phyloP scores from a whole-genome alignment of 169 alveolate species.

The Cyclospora cayetanensis region DNA sequence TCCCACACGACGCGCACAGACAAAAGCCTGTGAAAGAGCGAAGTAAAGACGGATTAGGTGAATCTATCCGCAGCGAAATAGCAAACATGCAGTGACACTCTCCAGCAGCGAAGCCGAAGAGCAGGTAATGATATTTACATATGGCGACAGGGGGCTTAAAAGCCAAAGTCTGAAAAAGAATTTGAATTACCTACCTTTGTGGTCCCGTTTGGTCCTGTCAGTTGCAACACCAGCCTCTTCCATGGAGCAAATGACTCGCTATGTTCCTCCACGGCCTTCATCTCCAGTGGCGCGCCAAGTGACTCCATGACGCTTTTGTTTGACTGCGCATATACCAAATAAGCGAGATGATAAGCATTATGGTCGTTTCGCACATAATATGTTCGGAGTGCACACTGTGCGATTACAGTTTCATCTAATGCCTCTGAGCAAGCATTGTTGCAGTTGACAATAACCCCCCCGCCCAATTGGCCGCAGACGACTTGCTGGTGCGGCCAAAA shows the following conservation, averaged over 20 bases:
- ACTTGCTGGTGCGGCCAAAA: no score
- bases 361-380: neutral
- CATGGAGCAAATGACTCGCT: constrained; percentile 58
- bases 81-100: no score
- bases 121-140: no score
- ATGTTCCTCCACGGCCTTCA: constrained; percentile 45
- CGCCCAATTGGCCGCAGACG: no score
- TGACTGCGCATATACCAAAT: constrained; percentile 7
- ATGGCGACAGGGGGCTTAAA: no score
- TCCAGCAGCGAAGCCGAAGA: no score
- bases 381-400: neutral
- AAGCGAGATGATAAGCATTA: no score
- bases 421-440: no score
- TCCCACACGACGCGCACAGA: constrained; percentile 57
- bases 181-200: neutral
- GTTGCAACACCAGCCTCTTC: constrained; percentile 50
- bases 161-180: no score
- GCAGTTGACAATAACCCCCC: no score
- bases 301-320: neutral
- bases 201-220: constrained; percentile 12
- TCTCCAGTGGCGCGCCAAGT: constrained; percentile 50
- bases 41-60: no score
- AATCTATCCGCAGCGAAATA: no score
- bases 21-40: constrained; percentile 25
- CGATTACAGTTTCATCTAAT: neutral